A percentile compares a stretch with the other conserved stretches of the same genome.
These are phyloP conservation scores for Cladosporium sp. DNA, from an alignment of 2,329 filamentous ascomycete genomes.

Conservation along the genomic window DNA sequence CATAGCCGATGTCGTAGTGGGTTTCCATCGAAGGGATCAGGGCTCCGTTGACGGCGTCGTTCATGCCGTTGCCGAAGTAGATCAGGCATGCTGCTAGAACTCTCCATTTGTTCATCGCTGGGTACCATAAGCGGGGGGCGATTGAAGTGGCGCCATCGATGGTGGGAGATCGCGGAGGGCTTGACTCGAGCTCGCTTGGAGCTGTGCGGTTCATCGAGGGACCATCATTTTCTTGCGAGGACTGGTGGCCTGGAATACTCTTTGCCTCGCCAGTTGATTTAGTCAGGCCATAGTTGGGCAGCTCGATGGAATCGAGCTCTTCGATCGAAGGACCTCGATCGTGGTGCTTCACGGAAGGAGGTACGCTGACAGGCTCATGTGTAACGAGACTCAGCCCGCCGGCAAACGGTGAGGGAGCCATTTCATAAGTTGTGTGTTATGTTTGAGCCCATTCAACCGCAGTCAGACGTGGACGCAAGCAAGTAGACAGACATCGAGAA, in stretches of 20 bases:
- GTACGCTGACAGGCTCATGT: background rate
- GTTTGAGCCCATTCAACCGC: too few species aligned
- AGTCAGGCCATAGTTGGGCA: constrained; percentile 21
- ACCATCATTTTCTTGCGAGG: constrained; percentile 15
- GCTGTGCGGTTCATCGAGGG: constrained; percentile 24
- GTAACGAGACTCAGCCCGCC: constrained; percentile 2
- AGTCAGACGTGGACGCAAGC: too few species aligned
- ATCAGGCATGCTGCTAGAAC: constrained; percentile 61
- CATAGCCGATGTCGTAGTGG: constrained; percentile 73
- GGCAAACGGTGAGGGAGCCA: background rate
- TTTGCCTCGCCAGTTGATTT: background rate
- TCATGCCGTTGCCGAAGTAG: constrained; percentile 66
- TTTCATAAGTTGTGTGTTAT: background rate
- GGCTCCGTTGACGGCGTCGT: constrained; percentile 67
- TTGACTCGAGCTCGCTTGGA: constrained; percentile 50
- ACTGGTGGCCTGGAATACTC: background rate
- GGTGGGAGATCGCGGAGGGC: constrained; percentile 47
- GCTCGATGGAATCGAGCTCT: constrained; percentile 25
- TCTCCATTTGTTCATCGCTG: constrained; percentile 65
- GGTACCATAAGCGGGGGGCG: constrained; percentile 55
- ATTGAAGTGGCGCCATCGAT: constrained; percentile 41
- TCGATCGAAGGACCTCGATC: constrained; percentile 19
- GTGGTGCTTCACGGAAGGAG: background rate
- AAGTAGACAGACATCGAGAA: too few species aligned
- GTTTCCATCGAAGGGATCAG: constrained; percentile 76